These are phyloP conservation scores for Paraphoma chrysanthemicola DNA, from an alignment of 2,329 filamentous ascomycete species.

Conservation along the genomic window DNA sequence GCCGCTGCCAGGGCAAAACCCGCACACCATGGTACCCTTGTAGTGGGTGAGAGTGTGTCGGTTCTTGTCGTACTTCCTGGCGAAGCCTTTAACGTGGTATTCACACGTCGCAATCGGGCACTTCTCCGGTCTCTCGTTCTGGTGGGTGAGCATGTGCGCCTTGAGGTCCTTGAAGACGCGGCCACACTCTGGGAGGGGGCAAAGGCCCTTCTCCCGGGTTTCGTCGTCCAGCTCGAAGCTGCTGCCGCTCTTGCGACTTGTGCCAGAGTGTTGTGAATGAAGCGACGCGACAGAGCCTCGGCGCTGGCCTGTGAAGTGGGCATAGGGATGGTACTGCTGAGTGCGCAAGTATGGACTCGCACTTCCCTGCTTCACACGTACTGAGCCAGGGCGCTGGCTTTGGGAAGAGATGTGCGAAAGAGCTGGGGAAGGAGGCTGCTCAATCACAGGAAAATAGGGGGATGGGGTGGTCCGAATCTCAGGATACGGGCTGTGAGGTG, in stretches of 20 bases:
- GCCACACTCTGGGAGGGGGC: slow-evolving; percentile 83
- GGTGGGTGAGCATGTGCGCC: slow-evolving; percentile 93
- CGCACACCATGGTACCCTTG: slow-evolving; percentile 97
- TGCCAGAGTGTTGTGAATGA: slow-evolving; percentile 68
- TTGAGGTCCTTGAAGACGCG: slow-evolving; percentile 89
- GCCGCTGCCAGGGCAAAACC: slow-evolving; percentile 89
- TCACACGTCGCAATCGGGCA: slow-evolving; percentile 92
- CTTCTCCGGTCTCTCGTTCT: slow-evolving; percentile 89
- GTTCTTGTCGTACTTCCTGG: slow-evolving; percentile 96
- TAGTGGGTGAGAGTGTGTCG: slow-evolving; percentile 93
- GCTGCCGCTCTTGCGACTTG: slow-evolving; percentile 59
- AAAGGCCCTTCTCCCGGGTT: slow-evolving; percentile 73
- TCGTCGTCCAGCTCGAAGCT: slow-evolving; percentile 50
- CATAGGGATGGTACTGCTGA: slow-evolving; percentile 63
- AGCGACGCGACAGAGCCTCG: slow-evolving; percentile 75
- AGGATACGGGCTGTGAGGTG: slow-evolving; percentile 50
- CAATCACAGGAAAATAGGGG: slow-evolving; percentile 50
- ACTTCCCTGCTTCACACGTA: slow-evolving; percentile 59
- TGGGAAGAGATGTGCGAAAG: slow-evolving; percentile 61
- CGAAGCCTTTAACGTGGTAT: slow-evolving; percentile 91
- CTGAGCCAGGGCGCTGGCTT: slow-evolving; percentile 51
- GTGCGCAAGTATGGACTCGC: slow-evolving; percentile 72
- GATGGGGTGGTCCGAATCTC: slow-evolving; percentile 50
- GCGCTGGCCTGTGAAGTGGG: slow-evolving; percentile 56
- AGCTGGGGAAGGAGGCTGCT: slow-evolving; percentile 68